Evolutionary conservation across 495 filamentous ascomycete species (phyloP).

Genomic region (Corynascus novoguineensis): DNA sequence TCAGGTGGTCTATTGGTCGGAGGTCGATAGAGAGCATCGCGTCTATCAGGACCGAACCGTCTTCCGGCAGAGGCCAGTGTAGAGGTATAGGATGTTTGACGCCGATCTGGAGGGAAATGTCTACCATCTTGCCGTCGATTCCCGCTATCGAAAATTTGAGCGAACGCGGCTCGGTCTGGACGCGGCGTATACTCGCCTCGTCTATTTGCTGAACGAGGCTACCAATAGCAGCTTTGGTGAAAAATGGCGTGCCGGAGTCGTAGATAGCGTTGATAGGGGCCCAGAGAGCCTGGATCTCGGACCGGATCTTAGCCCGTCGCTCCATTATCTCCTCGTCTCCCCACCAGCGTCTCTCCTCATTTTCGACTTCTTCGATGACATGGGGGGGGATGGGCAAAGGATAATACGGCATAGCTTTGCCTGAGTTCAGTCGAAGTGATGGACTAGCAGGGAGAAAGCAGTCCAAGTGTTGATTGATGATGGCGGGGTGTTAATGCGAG

Average conservation of each 20-base stretch:
- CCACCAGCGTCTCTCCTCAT: not conserved
- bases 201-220: not conserved
- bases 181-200: not conserved
- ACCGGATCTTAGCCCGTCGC: not conserved
- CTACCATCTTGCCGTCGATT: constrained; percentile 1
- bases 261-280: constrained; percentile 1
- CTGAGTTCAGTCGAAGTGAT: constrained; percentile 1
- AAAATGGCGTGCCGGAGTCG: constrained; percentile 1
- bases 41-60: not conserved
- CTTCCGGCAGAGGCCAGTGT: not conserved
- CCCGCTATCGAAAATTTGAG: not conserved
- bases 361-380: not conserved
- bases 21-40: not conserved
- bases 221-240: constrained; percentile 1
- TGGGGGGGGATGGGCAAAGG: constrained; percentile 1
- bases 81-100: not conserved
- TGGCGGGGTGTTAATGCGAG: no score
- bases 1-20: not conserved
- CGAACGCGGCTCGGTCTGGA: constrained; percentile 3
- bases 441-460: not conserved
- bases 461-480: not conserved
- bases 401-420: constrained; percentile 2
- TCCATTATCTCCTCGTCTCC: not conserved
- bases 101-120: not conserved
- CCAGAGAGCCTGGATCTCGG: not conserved